Evolutionary conservation across 23 red algal genomes (phyloP).

Genomic region (Gracilaria caudata): DNA sequence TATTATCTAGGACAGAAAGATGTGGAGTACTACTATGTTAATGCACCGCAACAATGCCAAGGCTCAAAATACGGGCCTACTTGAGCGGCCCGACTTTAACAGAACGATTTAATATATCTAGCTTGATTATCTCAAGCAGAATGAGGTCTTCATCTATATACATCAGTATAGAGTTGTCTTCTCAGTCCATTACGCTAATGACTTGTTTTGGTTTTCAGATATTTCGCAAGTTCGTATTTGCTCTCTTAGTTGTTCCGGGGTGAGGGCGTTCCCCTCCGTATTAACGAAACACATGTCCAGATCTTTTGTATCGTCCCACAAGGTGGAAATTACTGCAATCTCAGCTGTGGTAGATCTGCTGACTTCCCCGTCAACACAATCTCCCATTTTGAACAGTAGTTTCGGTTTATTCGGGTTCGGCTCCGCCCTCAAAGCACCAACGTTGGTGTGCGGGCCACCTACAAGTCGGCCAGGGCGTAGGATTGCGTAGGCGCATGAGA

Average conservation of each 20-base stretch:
- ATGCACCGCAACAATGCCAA: too few species aligned
- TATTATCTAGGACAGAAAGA: too few species aligned
- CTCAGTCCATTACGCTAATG: too few species aligned
- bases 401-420: background rate
- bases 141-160: too few species aligned
- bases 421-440: constrained; percentile 29
- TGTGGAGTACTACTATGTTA: too few species aligned
- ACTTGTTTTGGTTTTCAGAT: too few species aligned
- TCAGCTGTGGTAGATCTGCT: constrained; percentile 35
- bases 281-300: constrained; percentile 58
- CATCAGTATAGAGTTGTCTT: too few species aligned
- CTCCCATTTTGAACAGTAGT: constrained; percentile 21
- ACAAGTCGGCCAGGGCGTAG: constrained; percentile 61
- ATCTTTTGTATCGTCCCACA: constrained; percentile 14
- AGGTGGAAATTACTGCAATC: constrained; percentile 10
- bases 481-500: constrained; percentile 31
- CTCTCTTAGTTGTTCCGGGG: background rate
- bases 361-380: constrained; percentile 45
- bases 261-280: constrained; percentile 5
- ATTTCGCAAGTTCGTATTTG: background rate
- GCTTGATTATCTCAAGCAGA: too few species aligned
- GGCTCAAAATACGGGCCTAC: too few species aligned
- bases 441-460: constrained; percentile 67
- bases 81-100: too few species aligned
- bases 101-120: too few species aligned